Evolutionary conservation across 768 basidiomycete species (phyloP).

Genomic region (Mrakia blollopis): DNA sequence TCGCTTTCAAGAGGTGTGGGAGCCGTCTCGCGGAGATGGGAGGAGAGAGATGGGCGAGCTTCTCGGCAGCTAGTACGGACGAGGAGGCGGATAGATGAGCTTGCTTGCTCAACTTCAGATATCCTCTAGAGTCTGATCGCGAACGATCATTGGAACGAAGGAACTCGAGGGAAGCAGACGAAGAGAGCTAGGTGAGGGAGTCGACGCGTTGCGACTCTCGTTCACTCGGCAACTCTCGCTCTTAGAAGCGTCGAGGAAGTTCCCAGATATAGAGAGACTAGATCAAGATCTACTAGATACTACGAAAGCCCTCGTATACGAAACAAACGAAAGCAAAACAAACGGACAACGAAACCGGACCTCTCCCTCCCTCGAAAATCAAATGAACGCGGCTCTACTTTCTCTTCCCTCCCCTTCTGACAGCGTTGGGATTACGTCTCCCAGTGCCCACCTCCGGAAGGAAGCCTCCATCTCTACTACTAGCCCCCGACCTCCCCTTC

Average conservation of each 20-base stretch:
- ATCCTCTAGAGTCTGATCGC: too few relatives aligned
- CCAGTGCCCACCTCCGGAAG: conserved; percentile 85
- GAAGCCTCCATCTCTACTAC: conserved; percentile 54
- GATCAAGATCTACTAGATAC: too few relatives aligned
- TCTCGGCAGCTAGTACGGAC: not conserved
- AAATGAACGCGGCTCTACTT: conserved; percentile 16
- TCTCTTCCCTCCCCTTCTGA: conserved; percentile 50
- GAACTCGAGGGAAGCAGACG: too few relatives aligned
- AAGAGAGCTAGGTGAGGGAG: too few relatives aligned
- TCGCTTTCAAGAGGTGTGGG: conserved; percentile 86
- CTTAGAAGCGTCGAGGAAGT: too few relatives aligned
- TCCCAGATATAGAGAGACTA: too few relatives aligned
- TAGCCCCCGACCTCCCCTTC: conserved; percentile 51
- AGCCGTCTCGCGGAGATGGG: conserved; percentile 45
- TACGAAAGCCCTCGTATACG: too few relatives aligned
- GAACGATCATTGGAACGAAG: too few relatives aligned
- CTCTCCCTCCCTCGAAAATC: too few relatives aligned
- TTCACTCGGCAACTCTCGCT: too few relatives aligned
- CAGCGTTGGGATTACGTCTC: conserved; percentile 81
- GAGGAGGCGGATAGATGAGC: conserved; percentile 5
- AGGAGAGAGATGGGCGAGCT: conserved; percentile 27
- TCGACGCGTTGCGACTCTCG: too few relatives aligned
- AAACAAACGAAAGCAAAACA: too few relatives aligned
- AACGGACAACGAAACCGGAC: not conserved
- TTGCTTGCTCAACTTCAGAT: not conserved